Evolutionary conservation across 148 eudicot species (phyloP), one percentile per base, ranked within the genome.

Genomic region (Spergularia marina): DNA sequence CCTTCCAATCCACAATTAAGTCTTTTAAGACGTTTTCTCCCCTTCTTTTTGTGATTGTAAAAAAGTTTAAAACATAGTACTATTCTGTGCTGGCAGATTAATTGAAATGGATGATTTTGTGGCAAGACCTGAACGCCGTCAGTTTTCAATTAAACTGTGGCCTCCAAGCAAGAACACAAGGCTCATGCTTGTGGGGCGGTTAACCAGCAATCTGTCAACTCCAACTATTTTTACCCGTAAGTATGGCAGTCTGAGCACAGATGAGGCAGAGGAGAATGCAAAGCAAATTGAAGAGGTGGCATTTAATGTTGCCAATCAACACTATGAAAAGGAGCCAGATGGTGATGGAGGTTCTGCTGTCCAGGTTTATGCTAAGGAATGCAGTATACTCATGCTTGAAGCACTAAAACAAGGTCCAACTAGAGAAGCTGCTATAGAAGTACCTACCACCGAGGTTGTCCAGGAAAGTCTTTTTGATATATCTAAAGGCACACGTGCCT

Each of bases 271-370:
- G 73, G 88, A 83, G 72, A 87, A 87, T 81, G 95, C 97, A 51
- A 92, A 87, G 75, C 75, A 84, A 74, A 87, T 92, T 7, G 97
- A 92, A 81, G 85, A 76, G 18, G 52, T 72, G 55, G 92, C 97
- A 73, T 90, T 87, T 79, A 77, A 25, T 52, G 70, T 83, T 81
- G 97, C 95, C 41, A 84, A 76, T 79, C 86, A 86, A 74, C 87
- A 84, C 69, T 89, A 83, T 72, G 85, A 80, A 63, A 90, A 90
- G 80, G 93, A 92, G 83, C 90, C 97, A 17, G 97, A 90, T 85
- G 95, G 91, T 53, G 97, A 92, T 85, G 97, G 97, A 57, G 83
- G 87, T 73, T 86, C 90, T 13, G 93, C 97, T 7, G 93, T 92
- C 78, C 95, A 89, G 65, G 77, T 92, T 54, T 90, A 92, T 83